Evolutionary conservation across 768 basidiomycete species (phyloP), one percentile per base, ranked within the genome.

Genomic region (Mycena kentingensis): DNA sequence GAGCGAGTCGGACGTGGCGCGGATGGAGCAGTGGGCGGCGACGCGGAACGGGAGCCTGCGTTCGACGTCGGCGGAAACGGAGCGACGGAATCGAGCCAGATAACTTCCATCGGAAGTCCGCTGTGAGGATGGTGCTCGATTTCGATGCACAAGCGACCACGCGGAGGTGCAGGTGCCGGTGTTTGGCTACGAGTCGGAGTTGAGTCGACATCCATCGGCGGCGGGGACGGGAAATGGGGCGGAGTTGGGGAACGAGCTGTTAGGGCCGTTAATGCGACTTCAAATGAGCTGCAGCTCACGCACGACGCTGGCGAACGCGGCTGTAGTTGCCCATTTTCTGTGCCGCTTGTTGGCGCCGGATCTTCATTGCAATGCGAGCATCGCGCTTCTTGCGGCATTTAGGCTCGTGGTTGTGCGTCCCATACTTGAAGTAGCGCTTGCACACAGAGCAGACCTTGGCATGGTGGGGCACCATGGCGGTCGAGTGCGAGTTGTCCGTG

Each of bases 121-220:
- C 52, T 54, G 46, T 54, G 52, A 10, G 52, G 52, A 43, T 54
- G 52, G 39, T 54, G 47, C 27, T 54, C 46, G 27, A 54, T 54
- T 43, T 54, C 52, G 15, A 54, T 48, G 15, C 42, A 34, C 4
- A 52, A 35, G 25, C 44, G n/a, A 16, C 44, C 44, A 11, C 19
- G 51, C 21, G 18, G 21, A 5, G 21, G 37, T 10, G 8, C 18
- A 10, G 37, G 37, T 19, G 37, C 10, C 21, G 37, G 21, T 16
- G 37, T 7, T 19, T 7, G 8, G 10, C 15, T 16, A 22, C 10
- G 37, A 7, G 21, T 10, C 8, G 37, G 37, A 10, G 37, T 8
- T 7, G 37, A 8, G 25, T 43, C 41, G 41, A 43, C 10, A 8
- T 43, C 41, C 41, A 43, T 43, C 10, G 41, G 41, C 26, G 18